Base-by-base conservation (phyloP, 495 filamentous ascomycete genomes). In the Aspergillus egyptiacus region DNA sequence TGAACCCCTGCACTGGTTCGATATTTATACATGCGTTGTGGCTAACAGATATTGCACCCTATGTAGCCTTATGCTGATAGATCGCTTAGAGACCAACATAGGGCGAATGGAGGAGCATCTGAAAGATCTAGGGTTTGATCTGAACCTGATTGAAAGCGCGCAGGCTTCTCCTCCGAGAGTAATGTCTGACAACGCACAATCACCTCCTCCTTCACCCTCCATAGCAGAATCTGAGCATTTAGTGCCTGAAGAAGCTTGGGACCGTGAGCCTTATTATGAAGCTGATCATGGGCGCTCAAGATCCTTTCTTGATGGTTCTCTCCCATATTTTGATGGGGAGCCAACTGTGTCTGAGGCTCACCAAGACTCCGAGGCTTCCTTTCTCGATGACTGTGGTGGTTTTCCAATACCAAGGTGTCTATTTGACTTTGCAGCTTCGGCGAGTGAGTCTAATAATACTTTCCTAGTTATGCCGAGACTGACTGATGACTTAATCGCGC, bases 401-500 rank as follows among this genome's bases (percentile, higher is more conserved):
- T 47, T 54, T 35, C 32, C 43, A 18, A 42, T 58, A 8, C 55
- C 55, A 23, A 46, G 49, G 13, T 58, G 44, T 32, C 20, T 58
- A 9, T 30, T 42, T 3, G 47, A 48, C 19, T 40, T n/a, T 14
- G 45, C 45, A 17, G 24, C 30, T 34, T 1, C 43, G n/a, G 30
- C 37, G 38, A 31, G 55, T 54, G 23, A 48, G 55, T 41, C 4
- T 15, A 8, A 7, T 20, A 7, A 37, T 19, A 1, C 7, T 20
- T n/a, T n/a, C n/a, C 8, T 7, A 41, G 6, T 6, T 18, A 5
- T 32, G 6, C 9, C n/a, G n/a, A 14, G 3, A 2, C 15, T 41
- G 30, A 25, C 8, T 10, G 5, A 30, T 56, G 34, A 56, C 15
- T 30, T 25, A 5, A 0, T 11, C 6, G 8, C 14, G 18, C 32